Percentiles rank a stretch among this genome's conserved stretches.
These are phyloP conservation scores for Juglanconis oblonga DNA, from an alignment of 2,329 filamentous ascomycete genomes.

Conservation along the genomic window DNA sequence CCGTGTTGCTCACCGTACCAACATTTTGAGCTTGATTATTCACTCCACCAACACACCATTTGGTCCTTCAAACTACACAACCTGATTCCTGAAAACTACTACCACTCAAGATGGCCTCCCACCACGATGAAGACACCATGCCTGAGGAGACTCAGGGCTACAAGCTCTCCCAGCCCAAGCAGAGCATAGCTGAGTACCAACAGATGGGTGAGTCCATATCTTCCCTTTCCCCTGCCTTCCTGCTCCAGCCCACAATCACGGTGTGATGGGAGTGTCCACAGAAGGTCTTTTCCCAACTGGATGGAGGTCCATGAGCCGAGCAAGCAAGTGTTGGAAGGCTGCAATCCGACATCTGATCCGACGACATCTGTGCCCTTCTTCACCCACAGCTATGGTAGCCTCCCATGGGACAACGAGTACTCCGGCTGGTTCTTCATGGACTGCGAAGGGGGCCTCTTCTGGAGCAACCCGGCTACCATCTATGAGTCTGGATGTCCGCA, in stretches of 20 bases:
- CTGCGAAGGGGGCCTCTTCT: neutral
- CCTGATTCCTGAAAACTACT: neutral
- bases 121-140: slow-evolving; percentile 76
- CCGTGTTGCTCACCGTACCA: slow-evolving; percentile 15
- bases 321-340: neutral
- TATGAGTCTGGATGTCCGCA: too few species aligned
- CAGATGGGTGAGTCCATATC: slow-evolving; percentile 71
- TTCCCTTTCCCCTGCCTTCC: neutral
- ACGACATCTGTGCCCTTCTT: neutral
- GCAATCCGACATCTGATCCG: neutral
- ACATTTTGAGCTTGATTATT: neutral
- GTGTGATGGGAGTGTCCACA: neutral
- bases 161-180: slow-evolving; percentile 95
- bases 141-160: slow-evolving; percentile 91
- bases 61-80: neutral
- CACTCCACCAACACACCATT: neutral
- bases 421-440: neutral
- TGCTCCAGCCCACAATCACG: neutral
- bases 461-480: too few species aligned
- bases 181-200: slow-evolving; percentile 92
- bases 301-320: neutral
- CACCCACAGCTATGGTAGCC: neutral
- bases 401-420: neutral
- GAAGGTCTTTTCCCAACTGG: neutral
- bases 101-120: slow-evolving; percentile 58